A percentile compares a stretch with the other conserved stretches of the same genome.
Evolutionary conservation across 2,329 filamentous ascomycete genomes (phyloP).

Genomic region (Colletotrichum navitas): DNA sequence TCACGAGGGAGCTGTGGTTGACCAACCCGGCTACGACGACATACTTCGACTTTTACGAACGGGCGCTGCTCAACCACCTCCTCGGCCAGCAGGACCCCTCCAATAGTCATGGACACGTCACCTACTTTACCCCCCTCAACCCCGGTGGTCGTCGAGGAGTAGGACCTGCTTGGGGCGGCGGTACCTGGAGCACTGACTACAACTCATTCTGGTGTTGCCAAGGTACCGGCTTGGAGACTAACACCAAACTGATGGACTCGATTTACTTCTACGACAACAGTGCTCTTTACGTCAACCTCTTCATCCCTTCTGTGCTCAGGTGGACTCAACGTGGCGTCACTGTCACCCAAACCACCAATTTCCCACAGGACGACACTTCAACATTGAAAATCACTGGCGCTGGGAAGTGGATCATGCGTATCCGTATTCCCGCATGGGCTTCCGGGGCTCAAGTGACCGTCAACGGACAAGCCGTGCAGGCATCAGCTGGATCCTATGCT

Average conservation of each 20-base stretch:
- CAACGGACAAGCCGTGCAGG: conserved; percentile 53
- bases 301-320: conserved; percentile 58
- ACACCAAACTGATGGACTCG: conserved; percentile 67
- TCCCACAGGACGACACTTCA: conserved; percentile 56
- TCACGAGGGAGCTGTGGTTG: conserved; percentile 64
- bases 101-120: conserved; percentile 61
- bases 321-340: conserved; percentile 58
- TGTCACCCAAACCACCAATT: conserved; percentile 58
- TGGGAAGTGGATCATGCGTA: conserved; percentile 51
- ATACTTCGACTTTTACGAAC: conserved; percentile 68
- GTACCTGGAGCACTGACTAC: conserved; percentile 67
- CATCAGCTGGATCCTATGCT: conserved; percentile 56
- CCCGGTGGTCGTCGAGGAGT: conserved; percentile 61
- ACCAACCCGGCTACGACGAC: conserved; percentile 54
- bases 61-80: conserved; percentile 63
- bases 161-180: conserved; percentile 66
- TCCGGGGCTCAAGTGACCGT: conserved; percentile 54
- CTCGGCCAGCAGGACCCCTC: conserved; percentile 62
- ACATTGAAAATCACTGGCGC: conserved; percentile 53
- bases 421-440: conserved; percentile 64
- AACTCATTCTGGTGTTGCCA: conserved; percentile 68
- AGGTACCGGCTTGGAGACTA: conserved; percentile 64
- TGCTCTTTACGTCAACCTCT: conserved; percentile 63
- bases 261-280: conserved; percentile 61
- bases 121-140: conserved; percentile 65